phyloP scores from a whole-genome alignment of 1,284 basidiomycete genomes.

The Trichosporon inkin region DNA sequence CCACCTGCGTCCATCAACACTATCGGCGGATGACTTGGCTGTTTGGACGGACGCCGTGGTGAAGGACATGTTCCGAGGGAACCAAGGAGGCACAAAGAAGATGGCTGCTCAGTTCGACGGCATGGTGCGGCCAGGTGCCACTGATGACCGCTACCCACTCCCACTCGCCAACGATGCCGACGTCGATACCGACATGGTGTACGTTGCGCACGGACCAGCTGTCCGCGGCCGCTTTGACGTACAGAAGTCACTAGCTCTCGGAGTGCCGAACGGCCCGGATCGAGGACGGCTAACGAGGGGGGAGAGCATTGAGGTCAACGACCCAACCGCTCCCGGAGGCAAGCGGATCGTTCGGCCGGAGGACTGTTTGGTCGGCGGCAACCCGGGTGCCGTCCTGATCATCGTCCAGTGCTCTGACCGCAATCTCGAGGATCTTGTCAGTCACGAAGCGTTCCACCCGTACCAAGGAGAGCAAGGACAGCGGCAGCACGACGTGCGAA shows the following conservation, averaged over 20 bases:
- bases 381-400: constrained; percentile 39
- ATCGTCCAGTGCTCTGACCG: constrained; percentile 38
- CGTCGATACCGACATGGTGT: constrained; percentile 52
- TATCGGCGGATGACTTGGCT: neutral
- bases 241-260: constrained; percentile 61
- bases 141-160: constrained; percentile 27
- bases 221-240: constrained; percentile 83
- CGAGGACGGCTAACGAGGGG: constrained; percentile 51
- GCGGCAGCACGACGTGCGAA: constrained; percentile 51
- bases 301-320: constrained; percentile 49
- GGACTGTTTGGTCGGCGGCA: constrained; percentile 47
- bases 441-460: constrained; percentile 55
- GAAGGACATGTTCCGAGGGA: constrained; percentile 30
- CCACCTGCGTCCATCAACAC: constrained; percentile 7
- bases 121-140: constrained; percentile 6
- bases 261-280: constrained; percentile 61
- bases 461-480: constrained; percentile 39
- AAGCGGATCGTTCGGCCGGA: constrained; percentile 52
- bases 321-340: constrained; percentile 55
- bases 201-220: constrained; percentile 70
- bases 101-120: constrained; percentile 5
- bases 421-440: constrained; percentile 49
- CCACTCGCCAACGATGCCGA: constrained; percentile 30
- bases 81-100: constrained; percentile 3
- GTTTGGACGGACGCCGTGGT: constrained; percentile 19